Evolutionary conservation across 306 rosid genomes (phyloP).

Genomic region (Prunus mira): DNA sequence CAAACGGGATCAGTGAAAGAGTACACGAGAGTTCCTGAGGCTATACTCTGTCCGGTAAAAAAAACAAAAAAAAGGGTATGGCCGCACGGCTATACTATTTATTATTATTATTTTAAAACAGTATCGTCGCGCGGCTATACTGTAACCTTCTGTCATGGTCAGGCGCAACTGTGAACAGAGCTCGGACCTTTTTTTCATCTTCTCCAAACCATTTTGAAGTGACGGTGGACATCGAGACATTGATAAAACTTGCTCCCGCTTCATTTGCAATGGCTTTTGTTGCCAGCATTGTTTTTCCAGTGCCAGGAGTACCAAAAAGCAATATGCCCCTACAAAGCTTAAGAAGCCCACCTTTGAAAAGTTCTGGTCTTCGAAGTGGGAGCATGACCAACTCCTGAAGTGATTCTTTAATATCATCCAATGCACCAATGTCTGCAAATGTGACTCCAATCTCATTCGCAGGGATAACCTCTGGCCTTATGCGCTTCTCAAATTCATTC

Average conservation of each 20-base stretch:
- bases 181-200: slow-evolving; percentile 73
- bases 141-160: no score
- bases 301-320: slow-evolving; percentile 86
- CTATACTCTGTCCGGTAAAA: no score
- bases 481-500: slow-evolving; percentile 83
- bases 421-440: slow-evolving; percentile 74
- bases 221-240: slow-evolving; percentile 75
- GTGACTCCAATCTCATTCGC: slow-evolving; percentile 81
- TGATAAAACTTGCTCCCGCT: slow-evolving; percentile 81
- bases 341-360: slow-evolving; percentile 64
- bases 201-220: slow-evolving; percentile 74
- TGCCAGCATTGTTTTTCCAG: slow-evolving; percentile 84
- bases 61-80: no score
- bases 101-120: no score
- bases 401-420: slow-evolving; percentile 72
- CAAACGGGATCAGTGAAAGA: no score
- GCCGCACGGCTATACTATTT: no score
- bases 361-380: slow-evolving; percentile 79
- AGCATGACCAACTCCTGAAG: slow-evolving; percentile 83
- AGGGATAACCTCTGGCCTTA: slow-evolving; percentile 74
- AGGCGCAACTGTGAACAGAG: slow-evolving; percentile 63
- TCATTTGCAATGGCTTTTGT: slow-evolving; percentile 74
- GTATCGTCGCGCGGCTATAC: no score
- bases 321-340: slow-evolving; percentile 77
- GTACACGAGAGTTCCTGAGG: no score